Evolutionary conservation across 441 rosid genomes (phyloP).

Genomic region (Flueggea neowawraea): DNA sequence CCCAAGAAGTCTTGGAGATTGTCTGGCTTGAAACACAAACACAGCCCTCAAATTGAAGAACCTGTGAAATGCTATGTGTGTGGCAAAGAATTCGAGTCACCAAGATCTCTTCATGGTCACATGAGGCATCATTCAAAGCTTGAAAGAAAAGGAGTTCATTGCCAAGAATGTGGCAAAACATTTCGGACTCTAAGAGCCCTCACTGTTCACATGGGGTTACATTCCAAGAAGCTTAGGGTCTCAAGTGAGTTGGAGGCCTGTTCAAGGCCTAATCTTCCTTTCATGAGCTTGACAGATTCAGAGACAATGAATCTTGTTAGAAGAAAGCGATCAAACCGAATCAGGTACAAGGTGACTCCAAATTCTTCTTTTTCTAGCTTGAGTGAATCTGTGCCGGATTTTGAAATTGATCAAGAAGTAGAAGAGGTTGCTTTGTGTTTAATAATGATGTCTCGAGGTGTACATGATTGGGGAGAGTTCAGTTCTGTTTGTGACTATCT

Average conservation of each 20-base stretch:
- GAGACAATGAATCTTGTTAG: slow-evolving; percentile 25
- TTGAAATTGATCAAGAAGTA: slow-evolving; percentile 35
- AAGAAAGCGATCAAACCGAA: slow-evolving; percentile 56
- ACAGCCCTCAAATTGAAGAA: slow-evolving; percentile 11
- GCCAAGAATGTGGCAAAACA: slow-evolving; percentile 53
- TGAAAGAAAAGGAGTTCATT: slow-evolving; percentile 29
- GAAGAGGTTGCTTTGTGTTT: slow-evolving; percentile 52
- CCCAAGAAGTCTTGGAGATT: slow-evolving; percentile 73
- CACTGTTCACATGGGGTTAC: slow-evolving; percentile 41
- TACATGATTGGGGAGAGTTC: slow-evolving; percentile 12
- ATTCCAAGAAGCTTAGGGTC: slow-evolving; percentile 21
- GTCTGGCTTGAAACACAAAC: slow-evolving; percentile 17
- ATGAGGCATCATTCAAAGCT: slow-evolving; percentile 53
- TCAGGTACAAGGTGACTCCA: slow-evolving; percentile 39
- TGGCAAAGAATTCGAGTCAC: slow-evolving; percentile 40
- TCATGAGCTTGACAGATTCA: slow-evolving; percentile 15
- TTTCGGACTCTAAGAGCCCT: slow-evolving; percentile 45
- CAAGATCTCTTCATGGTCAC: slow-evolving; percentile 42
- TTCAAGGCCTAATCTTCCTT: slow-evolving; percentile 20
- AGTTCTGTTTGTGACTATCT: slow-evolving; percentile 26
- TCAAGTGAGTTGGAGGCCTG: slow-evolving; percentile 19
- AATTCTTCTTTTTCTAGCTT: slow-evolving; percentile 42
- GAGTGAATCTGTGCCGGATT: slow-evolving; percentile 32
- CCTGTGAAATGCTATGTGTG: slow-evolving; percentile 31
- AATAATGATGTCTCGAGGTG: slow-evolving; percentile 57